phyloP scores from a whole-genome alignment of 148 eudicot species.

The Rhododendron ovatum region DNA sequence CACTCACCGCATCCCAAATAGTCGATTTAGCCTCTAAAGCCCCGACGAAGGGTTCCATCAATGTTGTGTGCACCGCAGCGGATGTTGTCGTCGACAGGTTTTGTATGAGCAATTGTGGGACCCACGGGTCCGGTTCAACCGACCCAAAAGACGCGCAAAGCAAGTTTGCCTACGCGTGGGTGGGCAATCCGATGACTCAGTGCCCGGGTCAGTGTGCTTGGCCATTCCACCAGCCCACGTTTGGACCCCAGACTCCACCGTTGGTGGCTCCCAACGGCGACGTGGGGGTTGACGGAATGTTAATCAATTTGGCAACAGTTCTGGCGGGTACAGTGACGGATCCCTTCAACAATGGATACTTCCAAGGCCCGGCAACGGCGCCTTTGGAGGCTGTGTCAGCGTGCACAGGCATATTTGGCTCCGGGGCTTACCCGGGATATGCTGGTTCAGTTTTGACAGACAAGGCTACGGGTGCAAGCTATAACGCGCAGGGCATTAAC shows the following conservation, averaged over 20 bases:
- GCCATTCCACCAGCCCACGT: constrained; percentile 40
- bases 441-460: not conserved
- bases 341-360: constrained; percentile 35
- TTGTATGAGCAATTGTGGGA: constrained; percentile 40
- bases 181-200: constrained; percentile 40
- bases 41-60: constrained; percentile 13
- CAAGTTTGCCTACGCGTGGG: constrained; percentile 42
- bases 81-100: constrained; percentile 40
- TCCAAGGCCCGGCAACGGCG: constrained; percentile 36
- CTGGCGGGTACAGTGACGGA: constrained; percentile 49
- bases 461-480: not conserved
- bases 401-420: constrained; percentile 38
- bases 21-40: constrained; percentile 19
- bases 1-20: constrained; percentile 22
- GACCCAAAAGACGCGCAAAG: constrained; percentile 1
- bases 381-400: constrained; percentile 46
- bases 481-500: not conserved
- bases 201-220: constrained; percentile 49
- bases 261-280: constrained; percentile 42
- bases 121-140: constrained; percentile 22
- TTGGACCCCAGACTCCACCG: constrained; percentile 41
- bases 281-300: constrained; percentile 46
- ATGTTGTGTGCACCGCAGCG: constrained; percentile 40
- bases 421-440: constrained; percentile 23
- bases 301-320: constrained; percentile 35